Evolutionary conservation across 257 asterid species (phyloP), one percentile per base, ranked within the genome.

Genomic region (Ehretia macrophylla): DNA sequence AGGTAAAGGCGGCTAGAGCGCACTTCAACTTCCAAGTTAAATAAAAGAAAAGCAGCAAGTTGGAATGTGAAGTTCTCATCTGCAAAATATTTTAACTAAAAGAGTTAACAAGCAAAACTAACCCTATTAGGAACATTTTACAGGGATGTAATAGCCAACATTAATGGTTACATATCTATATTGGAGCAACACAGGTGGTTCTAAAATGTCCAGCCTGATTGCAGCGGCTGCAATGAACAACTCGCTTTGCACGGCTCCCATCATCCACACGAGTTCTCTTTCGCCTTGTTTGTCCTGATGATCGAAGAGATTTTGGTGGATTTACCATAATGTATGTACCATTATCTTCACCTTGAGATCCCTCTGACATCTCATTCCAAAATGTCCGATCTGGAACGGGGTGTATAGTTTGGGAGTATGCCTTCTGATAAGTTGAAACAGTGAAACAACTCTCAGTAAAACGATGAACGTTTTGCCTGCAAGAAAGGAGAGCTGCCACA

Each of bases 181-280:
- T 73, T 3, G 90, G 94, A 5, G 86, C 74, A 17, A 85, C 79
- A 63, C 96, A 84, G 4, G 96, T 85, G 11, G 96, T 87, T 59
- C 94, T 72, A 73, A 87, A 82, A 73, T 87, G 96, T 10, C 96
- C 94, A 0, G 90, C 75, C 76, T 84, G 90, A 62, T 82, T 76
- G 66, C 96, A 87, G 17, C 94, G 82, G 79, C 96, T 82, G 69
- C 94, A 84, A 56, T 69, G 90, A 71, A 82, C 94, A 10, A 78
- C 83, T 48, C 94, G 66, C 66, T 82, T 87, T 14, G 62, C 63
- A 64, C 39, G 78, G 11, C 72, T 65, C 8, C 70, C 60, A 19
- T 80, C 88, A 39, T 72, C 88, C 1, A 44, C 47, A 11, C 72
- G 73, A 4, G 74, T 64, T 32, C 90, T 66, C 72, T 74, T 83